Conservation (phyloP, 148 eudicot genomes). For the Agrostemma githago region DNA sequence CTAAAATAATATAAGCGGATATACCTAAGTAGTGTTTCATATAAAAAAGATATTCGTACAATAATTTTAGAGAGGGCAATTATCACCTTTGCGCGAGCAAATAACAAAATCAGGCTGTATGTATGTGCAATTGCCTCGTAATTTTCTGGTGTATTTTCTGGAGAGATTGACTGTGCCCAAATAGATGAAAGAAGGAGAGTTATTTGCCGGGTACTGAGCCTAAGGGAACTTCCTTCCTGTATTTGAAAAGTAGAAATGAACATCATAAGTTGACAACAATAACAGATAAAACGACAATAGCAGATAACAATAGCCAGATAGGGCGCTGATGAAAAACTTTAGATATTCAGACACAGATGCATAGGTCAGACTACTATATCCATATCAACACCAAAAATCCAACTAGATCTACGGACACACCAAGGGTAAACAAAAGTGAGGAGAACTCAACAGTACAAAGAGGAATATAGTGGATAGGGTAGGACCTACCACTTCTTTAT, state of each 20-base stretch:
- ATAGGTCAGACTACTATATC: not conserved
- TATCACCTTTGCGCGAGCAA: constrained; percentile 79
- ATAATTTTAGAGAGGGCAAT: not conserved
- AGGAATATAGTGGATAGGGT: not conserved
- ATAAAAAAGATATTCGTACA: not conserved
- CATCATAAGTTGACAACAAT: constrained; percentile 8
- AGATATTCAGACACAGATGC: not conserved
- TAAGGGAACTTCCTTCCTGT: constrained; percentile 77
- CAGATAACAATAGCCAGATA: not conserved
- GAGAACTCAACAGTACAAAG: not conserved
- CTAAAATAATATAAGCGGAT: no score
- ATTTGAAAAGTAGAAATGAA: constrained; percentile 16
- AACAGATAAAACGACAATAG: not conserved
- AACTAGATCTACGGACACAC: not conserved
- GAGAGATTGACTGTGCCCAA: constrained; percentile 85
- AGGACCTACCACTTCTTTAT: constrained; percentile 51
- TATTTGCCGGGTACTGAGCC: constrained; percentile 86
- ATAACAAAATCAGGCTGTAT: constrained; percentile 82
- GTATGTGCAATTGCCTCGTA: constrained; percentile 98
- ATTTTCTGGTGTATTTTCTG: constrained; percentile 76
- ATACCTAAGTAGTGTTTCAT: not conserved
- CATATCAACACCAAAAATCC: constrained; percentile 6
- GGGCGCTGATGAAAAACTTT: not conserved
- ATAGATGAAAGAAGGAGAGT: constrained; percentile 81
- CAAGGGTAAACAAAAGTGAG: not conserved